A percentile compares a stretch with the other conserved stretches of the same genome.
Evolutionary conservation across 2,329 filamentous ascomycete genomes (phyloP).

Genomic region (Aplosporella prunicola): DNA sequence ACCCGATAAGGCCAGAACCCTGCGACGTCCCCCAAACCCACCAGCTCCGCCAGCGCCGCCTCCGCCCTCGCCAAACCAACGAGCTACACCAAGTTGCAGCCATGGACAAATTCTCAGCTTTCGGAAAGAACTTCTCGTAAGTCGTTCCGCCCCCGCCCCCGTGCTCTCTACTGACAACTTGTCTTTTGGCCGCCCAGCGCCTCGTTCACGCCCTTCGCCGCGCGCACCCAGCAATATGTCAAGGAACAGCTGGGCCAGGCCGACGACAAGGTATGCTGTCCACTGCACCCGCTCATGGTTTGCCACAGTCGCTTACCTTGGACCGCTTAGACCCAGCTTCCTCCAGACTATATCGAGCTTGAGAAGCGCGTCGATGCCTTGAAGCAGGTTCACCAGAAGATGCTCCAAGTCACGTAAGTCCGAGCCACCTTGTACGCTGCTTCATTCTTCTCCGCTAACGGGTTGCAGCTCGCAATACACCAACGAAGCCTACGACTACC

Average conservation of each 20-base stretch:
- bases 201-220: slow-evolving; percentile 83
- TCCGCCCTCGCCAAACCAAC: too few relatives aligned
- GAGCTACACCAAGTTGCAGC: too few relatives aligned
- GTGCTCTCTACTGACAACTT: background rate
- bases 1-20: too few relatives aligned
- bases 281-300: slow-evolving; percentile 1
- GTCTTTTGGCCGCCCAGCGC: slow-evolving; percentile 52
- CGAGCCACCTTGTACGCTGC: slow-evolving; percentile 4
- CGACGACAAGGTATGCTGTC: slow-evolving; percentile 68
- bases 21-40: too few relatives aligned
- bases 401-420: slow-evolving; percentile 88
- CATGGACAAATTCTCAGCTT: slow-evolving; percentile 12
- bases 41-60: too few relatives aligned
- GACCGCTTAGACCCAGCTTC: slow-evolving; percentile 70
- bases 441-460: slow-evolving; percentile 15
- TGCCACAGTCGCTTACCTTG: slow-evolving; percentile 17
- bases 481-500: slow-evolving; percentile 84
- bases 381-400: slow-evolving; percentile 94
- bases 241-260: slow-evolving; percentile 94
- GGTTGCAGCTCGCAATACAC: slow-evolving; percentile 73
- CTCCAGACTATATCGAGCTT: slow-evolving; percentile 93
- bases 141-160: slow-evolving; percentile 18
- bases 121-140: slow-evolving; percentile 59
- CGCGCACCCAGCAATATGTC: slow-evolving; percentile 91
- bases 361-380: slow-evolving; percentile 98